Base-by-base conservation (phyloP, 2,329 filamentous ascomycete species). In the Penicillium corylophilum region DNA sequence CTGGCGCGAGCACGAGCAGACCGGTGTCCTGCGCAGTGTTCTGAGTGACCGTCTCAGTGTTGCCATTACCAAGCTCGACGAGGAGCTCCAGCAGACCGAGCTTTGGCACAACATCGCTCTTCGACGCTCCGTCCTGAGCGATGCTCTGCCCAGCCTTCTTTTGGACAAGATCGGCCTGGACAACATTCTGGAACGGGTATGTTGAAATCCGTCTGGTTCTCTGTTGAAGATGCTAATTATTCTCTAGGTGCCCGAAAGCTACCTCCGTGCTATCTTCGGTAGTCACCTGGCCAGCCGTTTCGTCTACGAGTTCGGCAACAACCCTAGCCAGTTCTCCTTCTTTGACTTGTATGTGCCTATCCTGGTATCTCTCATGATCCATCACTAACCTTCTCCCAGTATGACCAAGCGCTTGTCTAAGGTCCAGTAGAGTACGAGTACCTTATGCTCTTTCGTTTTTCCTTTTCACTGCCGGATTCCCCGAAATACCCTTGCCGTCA, bases 261-360 rank as follows among this genome's bases (percentile, higher is more conserved):
- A 99, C 70, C 83, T 99, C 57, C 85, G 91, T 60, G 88, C 92
- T 60, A 97, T 99, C 71, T 99, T 99, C 69, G 94, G 94, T 62
- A 95, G 89, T 70, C 96, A 93, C 75, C 80, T 99, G 61, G 93
- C 94, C 44, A 95, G 89, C 67, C 88, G 94, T 39, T 99, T 99
- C 71, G 90, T 99, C 36, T 99, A 99, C 73, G 85, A 95, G 71
- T 94, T 93, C 71, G 94, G 94, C 66, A 92, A 91, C 70, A 87
- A 84, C 61, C 92, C 94, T 5, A 94, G 88, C 77, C 93, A 96
- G 67, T 97, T 99, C 77, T 91, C 93, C 35, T 99, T 99, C 81
- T 99, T 95, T 75, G 90, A 95, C 71, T 99, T 97, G 89, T 92
- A 78, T 84, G 88, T 87, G 23, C 29, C 44, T n/a, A 36, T 22